A percentile compares a stretch with the other conserved stretches of the same genome.
Evolutionary conservation across 2,329 filamentous ascomycete genomes (phyloP).

Genomic region (Amauroascus verrucosus): DNA sequence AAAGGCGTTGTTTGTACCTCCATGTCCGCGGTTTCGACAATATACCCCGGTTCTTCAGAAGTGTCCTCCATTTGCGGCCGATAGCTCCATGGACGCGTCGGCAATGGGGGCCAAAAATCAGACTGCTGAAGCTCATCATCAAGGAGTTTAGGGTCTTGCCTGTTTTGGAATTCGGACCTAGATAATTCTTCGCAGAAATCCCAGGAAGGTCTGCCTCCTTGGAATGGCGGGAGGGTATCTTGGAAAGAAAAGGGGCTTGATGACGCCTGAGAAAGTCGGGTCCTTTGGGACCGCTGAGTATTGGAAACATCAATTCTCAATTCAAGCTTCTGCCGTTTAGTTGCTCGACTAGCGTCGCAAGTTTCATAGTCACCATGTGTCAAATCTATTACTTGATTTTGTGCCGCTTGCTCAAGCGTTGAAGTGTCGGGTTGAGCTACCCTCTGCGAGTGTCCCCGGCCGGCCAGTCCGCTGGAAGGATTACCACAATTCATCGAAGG

Average conservation of each 20-base stretch:
- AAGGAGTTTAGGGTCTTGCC: not conserved
- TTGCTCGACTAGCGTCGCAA: constrained; percentile 28
- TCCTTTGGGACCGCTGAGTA: constrained; percentile 15
- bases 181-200: constrained; percentile 31
- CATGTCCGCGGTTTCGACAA: constrained; percentile 22
- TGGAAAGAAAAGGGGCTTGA: constrained; percentile 20
- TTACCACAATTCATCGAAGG: constrained; percentile 7
- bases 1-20: constrained; percentile 34
- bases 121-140: not conserved
- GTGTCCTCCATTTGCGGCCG: constrained; percentile 16
- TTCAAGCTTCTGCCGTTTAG: constrained; percentile 31
- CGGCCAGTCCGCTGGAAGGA: constrained; percentile 1
- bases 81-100: constrained; percentile 30
- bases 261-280: not conserved
- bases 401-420: constrained; percentile 12
- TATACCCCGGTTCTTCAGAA: constrained; percentile 15
- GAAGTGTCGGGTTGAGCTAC: not conserved
- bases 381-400: constrained; percentile 30
- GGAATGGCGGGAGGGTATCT: constrained; percentile 23
- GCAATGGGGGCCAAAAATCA: constrained; percentile 30
- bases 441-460: not conserved
- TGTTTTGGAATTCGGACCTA: not conserved
- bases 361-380: constrained; percentile 25
- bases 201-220: constrained; percentile 31
- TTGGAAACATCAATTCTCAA: constrained; percentile 16